These are phyloP conservation scores for Hypoxylon rubiginosum DNA, from an alignment of 2,329 filamentous ascomycete species.

Conservation along the genomic window DNA sequence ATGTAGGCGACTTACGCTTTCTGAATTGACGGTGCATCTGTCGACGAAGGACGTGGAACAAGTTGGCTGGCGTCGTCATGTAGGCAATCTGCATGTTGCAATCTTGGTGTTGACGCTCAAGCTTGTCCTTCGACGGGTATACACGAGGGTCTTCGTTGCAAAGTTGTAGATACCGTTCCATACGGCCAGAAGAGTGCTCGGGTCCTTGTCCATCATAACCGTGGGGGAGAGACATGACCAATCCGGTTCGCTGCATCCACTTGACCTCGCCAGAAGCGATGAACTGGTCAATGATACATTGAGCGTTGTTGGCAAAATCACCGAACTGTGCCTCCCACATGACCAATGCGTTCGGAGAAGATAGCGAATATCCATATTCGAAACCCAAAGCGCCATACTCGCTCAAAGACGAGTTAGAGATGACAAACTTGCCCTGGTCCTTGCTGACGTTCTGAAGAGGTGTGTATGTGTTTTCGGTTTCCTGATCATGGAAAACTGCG, in stretches of 20 bases:
- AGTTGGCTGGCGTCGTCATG: conserved; percentile 95
- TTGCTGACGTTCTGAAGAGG: conserved; percentile 90
- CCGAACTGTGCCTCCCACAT: conserved; percentile 99
- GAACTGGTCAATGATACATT: conserved; percentile 99
- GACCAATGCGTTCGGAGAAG: conserved; percentile 94
- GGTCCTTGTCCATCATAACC: conserved; percentile 98
- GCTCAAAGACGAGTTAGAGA: conserved; percentile 91
- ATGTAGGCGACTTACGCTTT: conserved; percentile 80
- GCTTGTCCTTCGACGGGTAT: conserved; percentile 89
- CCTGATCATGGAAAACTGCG: conserved; percentile 97
- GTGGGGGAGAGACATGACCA: conserved; percentile 96
- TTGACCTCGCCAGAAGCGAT: conserved; percentile 97
- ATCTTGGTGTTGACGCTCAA: conserved; percentile 97
- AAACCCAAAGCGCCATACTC: conserved; percentile 86
- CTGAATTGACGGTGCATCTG: conserved; percentile 99
- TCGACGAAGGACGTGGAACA: conserved; percentile 95
- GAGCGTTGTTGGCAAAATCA: conserved; percentile 99
- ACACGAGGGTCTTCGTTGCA: conserved; percentile 97
- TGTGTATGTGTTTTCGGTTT: conserved; percentile 92
- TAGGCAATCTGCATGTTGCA: conserved; percentile 99
- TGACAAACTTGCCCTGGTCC: conserved; percentile 95
- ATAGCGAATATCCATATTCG: conserved; percentile 98
- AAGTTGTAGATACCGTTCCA: conserved; percentile 97
- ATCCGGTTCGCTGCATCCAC: conserved; percentile 97
- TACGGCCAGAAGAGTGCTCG: conserved; percentile 96